phyloP scores from a whole-genome alignment of 1,284 basidiomycete genomes.

The Fistulinella cinereoalba region DNA sequence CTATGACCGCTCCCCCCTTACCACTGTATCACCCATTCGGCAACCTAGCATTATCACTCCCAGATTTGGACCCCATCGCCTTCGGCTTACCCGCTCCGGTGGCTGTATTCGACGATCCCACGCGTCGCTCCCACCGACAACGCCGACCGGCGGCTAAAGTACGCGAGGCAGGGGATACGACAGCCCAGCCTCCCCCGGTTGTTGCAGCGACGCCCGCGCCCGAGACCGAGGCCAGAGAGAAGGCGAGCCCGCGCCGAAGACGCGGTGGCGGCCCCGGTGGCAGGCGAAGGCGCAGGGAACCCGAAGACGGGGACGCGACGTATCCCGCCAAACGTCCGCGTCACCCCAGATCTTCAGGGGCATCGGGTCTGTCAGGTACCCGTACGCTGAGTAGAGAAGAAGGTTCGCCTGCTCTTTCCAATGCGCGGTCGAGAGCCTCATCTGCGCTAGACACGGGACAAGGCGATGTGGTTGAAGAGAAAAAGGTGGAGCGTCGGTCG shows the following conservation, averaged over 20 bases:
- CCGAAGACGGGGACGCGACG: conserved; percentile 60
- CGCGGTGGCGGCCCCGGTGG: conserved; percentile 39
- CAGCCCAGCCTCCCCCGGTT: conserved; percentile 11
- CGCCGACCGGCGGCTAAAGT: conserved; percentile 53
- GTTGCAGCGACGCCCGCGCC: conserved; percentile 16
- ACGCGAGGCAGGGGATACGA: conserved; percentile 43
- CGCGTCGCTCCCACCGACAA: conserved; percentile 45
- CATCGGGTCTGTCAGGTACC: conserved; percentile 15
- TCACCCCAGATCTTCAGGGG: conserved; percentile 41
- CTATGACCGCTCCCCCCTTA: conserved; percentile 47
- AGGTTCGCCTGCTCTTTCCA: conserved; percentile 29
- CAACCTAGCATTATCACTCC: conserved; percentile 60
- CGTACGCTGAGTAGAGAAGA: conserved; percentile 22
- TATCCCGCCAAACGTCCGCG: conserved; percentile 70
- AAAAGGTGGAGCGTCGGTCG: conserved; percentile 43
- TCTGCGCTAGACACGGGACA: conserved; percentile 20
- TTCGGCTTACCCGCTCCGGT: conserved; percentile 50
- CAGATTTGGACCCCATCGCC: conserved; percentile 55
- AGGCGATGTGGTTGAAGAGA: conserved; percentile 24
- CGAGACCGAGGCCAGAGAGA: conserved; percentile 35
- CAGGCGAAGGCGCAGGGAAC: conserved; percentile 59
- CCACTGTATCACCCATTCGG: conserved; percentile 71
- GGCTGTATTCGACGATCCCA: conserved; percentile 36
- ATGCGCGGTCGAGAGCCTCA: conserved; percentile 21
- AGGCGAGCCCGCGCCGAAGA: conserved; percentile 43